phyloP scores from a whole-genome alignment of 2,329 filamentous ascomycete genomes.

The Alternaria sp. region DNA sequence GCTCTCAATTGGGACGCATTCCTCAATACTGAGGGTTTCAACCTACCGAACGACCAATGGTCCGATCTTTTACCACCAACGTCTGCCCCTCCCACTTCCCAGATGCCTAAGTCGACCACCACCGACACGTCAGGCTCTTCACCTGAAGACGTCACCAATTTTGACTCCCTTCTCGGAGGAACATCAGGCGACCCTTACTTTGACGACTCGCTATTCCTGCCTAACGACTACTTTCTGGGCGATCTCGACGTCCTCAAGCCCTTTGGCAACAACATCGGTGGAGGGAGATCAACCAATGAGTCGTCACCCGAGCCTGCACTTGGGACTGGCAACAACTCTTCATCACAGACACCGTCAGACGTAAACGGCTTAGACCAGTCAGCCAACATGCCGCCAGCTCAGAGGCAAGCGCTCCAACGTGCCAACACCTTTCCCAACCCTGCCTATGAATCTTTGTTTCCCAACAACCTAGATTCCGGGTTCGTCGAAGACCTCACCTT shows the following conservation, averaged over 20 bases:
- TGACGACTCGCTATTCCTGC: constrained; percentile 46
- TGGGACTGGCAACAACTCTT: constrained; percentile 21
- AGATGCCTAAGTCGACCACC: constrained; percentile 46
- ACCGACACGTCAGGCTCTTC: constrained; percentile 41
- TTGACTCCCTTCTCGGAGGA: constrained; percentile 39
- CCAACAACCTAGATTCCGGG: constrained; percentile 42
- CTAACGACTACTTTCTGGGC: constrained; percentile 50
- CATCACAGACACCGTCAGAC: constrained; percentile 34
- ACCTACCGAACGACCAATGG: constrained; percentile 49
- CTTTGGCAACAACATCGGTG: constrained; percentile 40
- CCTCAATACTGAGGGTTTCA: constrained; percentile 46
- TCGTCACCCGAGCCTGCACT: constrained; percentile 47
- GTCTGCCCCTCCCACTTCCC: constrained; percentile 33
- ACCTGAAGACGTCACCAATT: constrained; percentile 41
- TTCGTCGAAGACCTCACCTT: constrained; percentile 49
- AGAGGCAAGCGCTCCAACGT: constrained; percentile 32
- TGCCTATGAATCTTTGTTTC: constrained; percentile 46
- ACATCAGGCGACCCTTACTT: constrained; percentile 44
- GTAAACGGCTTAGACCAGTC: constrained; percentile 29
- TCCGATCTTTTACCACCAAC: constrained; percentile 42
- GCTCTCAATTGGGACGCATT: constrained; percentile 50
- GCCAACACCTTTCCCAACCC: constrained; percentile 45
- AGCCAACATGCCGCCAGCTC: constrained; percentile 34
- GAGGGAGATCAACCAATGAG: constrained; percentile 44
- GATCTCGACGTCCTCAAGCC: constrained; percentile 49